Base-by-base conservation (phyloP, 345 rosid species). In the Luvunga scandens region DNA sequence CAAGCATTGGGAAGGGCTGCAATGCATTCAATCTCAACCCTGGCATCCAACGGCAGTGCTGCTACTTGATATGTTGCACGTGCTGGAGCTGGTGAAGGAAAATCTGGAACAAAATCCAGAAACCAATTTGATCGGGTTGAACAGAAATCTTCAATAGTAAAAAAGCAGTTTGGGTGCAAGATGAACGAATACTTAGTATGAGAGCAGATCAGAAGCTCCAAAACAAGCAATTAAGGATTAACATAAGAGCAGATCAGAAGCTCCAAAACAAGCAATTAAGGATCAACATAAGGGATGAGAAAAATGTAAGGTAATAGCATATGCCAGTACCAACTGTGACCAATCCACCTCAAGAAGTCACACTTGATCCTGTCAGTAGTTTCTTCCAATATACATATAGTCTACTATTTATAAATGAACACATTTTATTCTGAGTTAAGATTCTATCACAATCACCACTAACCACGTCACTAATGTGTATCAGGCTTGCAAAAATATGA, bases 1-100 rank as follows among this genome's bases (percentile, higher is more conserved):
- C 62, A 75, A 31, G 55, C 66, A 4, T 59, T 36, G 66, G 33
- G 81, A 71, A 91, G 92, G 60, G 91, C 79, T 27, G 98, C 98
- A 79, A 94, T 91, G 88, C 99, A 93, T 80, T 97, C 98, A 10
- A 97, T 91, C 89, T 94, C 99, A 55, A 94, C 88, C 90, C 77
- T 93, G 39, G 98, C 96, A 75, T 93, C 86, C 79, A 91, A 56
- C 10, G 98, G 99, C 89, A 94, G 82, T 77, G 96, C 99, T 21
- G 99, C 98, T 2, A 91, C 99, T 85, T 94, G 98, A 80, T 88
- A 93, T 24, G 99, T 97, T 8, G 98, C 86, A 42, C 98, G 89
- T 42, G 99, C 93, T 6, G 99, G 99, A 42, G 91, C 83, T 75
- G 94, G 93, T 57, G 90, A 88, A 8, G 93, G 90, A 75, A 97